phyloP scores from a whole-genome alignment of 2,329 filamentous ascomycete species.

The Ceratocystis diversiconidia region DNA sequence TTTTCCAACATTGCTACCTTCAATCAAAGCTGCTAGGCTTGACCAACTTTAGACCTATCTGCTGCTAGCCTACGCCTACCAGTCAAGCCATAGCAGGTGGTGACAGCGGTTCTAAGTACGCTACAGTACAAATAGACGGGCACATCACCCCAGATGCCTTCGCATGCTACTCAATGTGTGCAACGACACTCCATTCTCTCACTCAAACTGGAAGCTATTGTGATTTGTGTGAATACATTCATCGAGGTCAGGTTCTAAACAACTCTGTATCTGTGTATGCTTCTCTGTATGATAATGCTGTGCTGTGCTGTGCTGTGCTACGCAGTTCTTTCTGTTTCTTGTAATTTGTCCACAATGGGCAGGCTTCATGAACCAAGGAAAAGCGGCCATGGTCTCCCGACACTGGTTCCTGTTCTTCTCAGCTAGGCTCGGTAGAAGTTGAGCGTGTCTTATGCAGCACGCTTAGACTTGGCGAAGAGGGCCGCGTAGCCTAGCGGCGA shows the following conservation, averaged over 20 bases:
- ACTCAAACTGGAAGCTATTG: background rate
- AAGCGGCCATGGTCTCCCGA: background rate
- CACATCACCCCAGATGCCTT: too few relatives aligned
- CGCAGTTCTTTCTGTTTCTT: slow-evolving; percentile 3
- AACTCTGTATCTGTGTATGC: slow-evolving; percentile 4
- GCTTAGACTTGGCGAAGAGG: background rate
- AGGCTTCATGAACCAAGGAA: background rate
- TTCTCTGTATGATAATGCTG: background rate
- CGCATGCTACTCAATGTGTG: background rate
- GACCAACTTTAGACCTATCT: too few relatives aligned
- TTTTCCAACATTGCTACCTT: too few relatives aligned
- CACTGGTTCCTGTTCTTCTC: background rate
- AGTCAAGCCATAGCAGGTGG: too few relatives aligned
- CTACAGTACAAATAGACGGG: too few relatives aligned
- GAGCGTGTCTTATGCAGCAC: background rate
- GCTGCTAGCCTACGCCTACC: too few relatives aligned
- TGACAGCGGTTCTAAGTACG: too few relatives aligned
- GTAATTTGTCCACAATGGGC: background rate
- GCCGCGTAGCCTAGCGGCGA: background rate
- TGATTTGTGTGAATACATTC: background rate
- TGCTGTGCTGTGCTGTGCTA: too few relatives aligned
- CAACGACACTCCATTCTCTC: background rate
- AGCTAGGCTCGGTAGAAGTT: background rate
- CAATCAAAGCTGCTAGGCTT: too few relatives aligned
- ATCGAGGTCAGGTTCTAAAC: background rate